Evolutionary conservation across 2,329 filamentous ascomycete genomes (phyloP), one percentile per base, ranked within the genome.

Genomic region (Talaromyces sp.): DNA sequence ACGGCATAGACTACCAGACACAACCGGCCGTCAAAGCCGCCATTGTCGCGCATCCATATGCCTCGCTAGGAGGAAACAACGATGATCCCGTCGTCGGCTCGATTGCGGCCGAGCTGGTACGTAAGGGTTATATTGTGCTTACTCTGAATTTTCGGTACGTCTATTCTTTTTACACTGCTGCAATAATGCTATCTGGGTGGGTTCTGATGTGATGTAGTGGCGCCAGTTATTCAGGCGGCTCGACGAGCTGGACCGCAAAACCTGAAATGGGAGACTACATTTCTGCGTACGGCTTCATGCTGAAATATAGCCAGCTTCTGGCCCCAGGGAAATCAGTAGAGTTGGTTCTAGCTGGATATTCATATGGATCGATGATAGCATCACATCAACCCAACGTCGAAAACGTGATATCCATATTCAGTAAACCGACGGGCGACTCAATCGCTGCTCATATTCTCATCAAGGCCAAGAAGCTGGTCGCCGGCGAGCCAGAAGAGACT

Each of bases 111-210:
- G 84, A 89, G 65, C 81, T 96, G 54, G 76, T 96, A n/a, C 80
- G 84, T 4, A 79, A 83, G 61, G 91, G 91, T 1, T 96, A 87
- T 72, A 75, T 96, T 1, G 90, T 97, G 2, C 89, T 85, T 8
- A 96, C 92, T 0, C 97, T 98, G 78, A 97, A 98, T 73, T 97
- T 98, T 75, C 86, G 93, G 90, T 93, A 80, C 61, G 77, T 68
- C 31, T 27, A 49, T 11, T 43, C n/a, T 35, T 31, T 56, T 41
- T 2, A 22, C 43, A 1, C 19, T 31, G 27, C 27, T 31, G 27
- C 27, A 7, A 7, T 31, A 31, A 31, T 31, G 27, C 27, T 31
- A 31, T 31, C 27, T 31, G 7, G 27, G 4, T 31, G n/a, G 3
- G 3, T 43, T 39, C 58, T 37, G 22, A 37, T 66, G 31, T 63